Percentiles rank a stretch among this genome's conserved stretches.
Conservation (phyloP, 2,329 filamentous ascomycete genomes). For the Calycina marina region DNA sequence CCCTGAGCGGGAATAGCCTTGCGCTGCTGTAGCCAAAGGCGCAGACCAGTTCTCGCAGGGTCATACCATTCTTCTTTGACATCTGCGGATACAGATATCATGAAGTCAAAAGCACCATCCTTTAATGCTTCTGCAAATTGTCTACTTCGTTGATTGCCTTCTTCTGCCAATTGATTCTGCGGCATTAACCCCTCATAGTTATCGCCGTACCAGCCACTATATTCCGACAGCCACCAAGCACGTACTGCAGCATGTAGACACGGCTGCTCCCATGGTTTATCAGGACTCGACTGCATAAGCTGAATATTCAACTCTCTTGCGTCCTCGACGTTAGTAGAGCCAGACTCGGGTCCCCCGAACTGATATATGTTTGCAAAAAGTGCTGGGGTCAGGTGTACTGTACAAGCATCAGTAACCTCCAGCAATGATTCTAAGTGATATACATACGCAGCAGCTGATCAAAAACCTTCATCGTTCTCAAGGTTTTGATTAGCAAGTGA, state of each 20-base stretch:
- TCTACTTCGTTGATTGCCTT: slow-evolving; percentile 56
- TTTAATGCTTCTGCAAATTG: slow-evolving; percentile 65
- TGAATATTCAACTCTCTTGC: slow-evolving; percentile 56
- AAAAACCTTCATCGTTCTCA: slow-evolving; percentile 63
- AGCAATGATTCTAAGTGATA: neutral
- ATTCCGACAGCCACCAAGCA: slow-evolving; percentile 84
- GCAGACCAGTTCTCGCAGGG: slow-evolving; percentile 67
- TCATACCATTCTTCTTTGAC: slow-evolving; percentile 79
- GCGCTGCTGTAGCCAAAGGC: slow-evolving; percentile 69
- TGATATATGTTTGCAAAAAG: slow-evolving; percentile 63
- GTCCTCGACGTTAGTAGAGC: slow-evolving; percentile 44
- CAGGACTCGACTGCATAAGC: slow-evolving; percentile 52
- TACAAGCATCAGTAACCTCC: slow-evolving; percentile 1
- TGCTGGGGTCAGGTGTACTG: slow-evolving; percentile 69
- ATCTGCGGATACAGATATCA: slow-evolving; percentile 72
- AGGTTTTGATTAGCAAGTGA: slow-evolving; percentile 47
- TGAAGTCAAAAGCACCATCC: slow-evolving; percentile 84
- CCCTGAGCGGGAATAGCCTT: slow-evolving; percentile 54
- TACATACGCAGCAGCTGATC: slow-evolving; percentile 43
- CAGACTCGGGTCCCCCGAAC: slow-evolving; percentile 65
- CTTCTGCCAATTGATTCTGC: slow-evolving; percentile 51
- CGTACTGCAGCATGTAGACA: slow-evolving; percentile 67
- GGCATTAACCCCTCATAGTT: slow-evolving; percentile 43
- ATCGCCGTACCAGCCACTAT: slow-evolving; percentile 79
- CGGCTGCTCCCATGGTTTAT: slow-evolving; percentile 55